Conservation (phyloP, 306 rosid species). For the Fragaria nilgerrensis region DNA sequence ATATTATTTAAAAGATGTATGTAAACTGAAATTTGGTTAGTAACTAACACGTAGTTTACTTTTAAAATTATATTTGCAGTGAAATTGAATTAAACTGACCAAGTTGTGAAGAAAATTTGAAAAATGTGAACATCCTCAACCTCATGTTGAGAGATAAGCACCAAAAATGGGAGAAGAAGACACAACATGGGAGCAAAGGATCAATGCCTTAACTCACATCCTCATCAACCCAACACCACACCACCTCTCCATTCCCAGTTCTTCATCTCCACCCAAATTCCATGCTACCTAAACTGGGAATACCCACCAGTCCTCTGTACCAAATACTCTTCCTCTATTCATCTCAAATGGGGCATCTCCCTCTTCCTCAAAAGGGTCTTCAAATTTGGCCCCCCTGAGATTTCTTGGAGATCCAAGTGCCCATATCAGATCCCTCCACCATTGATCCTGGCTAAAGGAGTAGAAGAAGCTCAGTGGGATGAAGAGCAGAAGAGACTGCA, state of each 20-base stretch:
- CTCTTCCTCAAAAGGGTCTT: constrained; percentile 59
- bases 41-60: too few species aligned
- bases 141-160: constrained; percentile 14
- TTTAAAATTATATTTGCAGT: not conserved
- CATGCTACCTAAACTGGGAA: constrained; percentile 79
- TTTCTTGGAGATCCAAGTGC: constrained; percentile 86
- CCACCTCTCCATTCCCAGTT: constrained; percentile 71
- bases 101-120: not conserved
- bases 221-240: constrained; percentile 59
- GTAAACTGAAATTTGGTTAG: too few species aligned
- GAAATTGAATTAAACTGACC: not conserved
- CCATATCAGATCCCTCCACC: constrained; percentile 83
- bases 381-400: constrained; percentile 38
- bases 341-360: constrained; percentile 51
- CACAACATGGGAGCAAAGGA: constrained; percentile 53
- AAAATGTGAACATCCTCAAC: not conserved
- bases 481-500: constrained; percentile 38
- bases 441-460: constrained; percentile 58
- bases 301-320: constrained; percentile 83
- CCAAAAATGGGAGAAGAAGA: constrained; percentile 28
- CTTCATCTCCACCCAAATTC: constrained; percentile 65
- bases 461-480: constrained; percentile 60
- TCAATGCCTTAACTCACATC: constrained; percentile 70
- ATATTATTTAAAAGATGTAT: too few species aligned
- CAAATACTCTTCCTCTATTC: constrained; percentile 37